These are phyloP conservation scores for Pinus albicaulis DNA, from an alignment of 75 land plant genomes.

Conservation along the genomic window DNA sequence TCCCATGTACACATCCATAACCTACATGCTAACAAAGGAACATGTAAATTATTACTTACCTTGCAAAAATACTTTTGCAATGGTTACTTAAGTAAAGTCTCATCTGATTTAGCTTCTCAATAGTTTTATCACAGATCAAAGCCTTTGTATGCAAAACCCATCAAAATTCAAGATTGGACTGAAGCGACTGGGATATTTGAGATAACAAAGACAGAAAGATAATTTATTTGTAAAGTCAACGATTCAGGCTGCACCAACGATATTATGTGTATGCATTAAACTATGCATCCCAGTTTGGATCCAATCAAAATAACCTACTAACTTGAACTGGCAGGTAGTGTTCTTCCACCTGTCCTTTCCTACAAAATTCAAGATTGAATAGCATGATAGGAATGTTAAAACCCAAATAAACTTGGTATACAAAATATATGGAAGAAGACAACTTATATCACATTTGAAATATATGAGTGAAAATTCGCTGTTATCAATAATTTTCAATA, in stretches of 20 bases:
- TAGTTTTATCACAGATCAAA: background rate
- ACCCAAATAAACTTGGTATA: too few species aligned
- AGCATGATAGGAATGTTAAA: background rate
- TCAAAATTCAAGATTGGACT: background rate
- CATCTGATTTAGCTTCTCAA: background rate
- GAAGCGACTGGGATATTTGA: background rate
- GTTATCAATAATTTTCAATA: background rate
- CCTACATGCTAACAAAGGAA: conserved; percentile 38
- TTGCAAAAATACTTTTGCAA: background rate
- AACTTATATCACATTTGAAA: background rate
- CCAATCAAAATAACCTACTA: too few species aligned
- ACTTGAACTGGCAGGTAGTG: too few species aligned
- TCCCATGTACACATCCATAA: conserved; percentile 80
- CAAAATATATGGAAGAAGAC: background rate
- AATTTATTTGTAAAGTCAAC: background rate
- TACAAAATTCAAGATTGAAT: background rate
- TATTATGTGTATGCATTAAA: background rate
- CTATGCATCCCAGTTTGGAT: background rate
- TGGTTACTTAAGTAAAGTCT: background rate
- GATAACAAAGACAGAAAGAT: background rate
- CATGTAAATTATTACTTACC: conserved; percentile 3
- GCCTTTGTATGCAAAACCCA: background rate
- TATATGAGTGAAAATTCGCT: background rate
- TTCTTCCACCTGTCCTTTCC: background rate
- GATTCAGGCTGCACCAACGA: background rate